Evolutionary conservation across 441 rosid genomes (phyloP), one percentile per base, ranked within the genome.

Genomic region (Euphorbia neoarborescens): DNA sequence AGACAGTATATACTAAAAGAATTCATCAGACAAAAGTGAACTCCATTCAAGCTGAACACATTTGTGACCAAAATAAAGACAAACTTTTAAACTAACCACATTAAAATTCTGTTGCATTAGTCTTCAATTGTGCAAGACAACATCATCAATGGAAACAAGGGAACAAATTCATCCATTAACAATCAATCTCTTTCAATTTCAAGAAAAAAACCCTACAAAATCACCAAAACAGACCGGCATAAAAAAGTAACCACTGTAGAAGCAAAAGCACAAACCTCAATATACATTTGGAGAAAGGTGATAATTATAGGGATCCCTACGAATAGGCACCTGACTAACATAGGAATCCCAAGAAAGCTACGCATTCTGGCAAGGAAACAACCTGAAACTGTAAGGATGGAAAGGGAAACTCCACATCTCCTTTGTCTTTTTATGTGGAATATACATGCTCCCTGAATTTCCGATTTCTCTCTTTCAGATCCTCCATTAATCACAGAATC

Each of bases 301-400:
- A 62, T 91, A 97, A 42, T 93, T 97, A 53, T 93, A 93, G 2
- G 98, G 97, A 75, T 93, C 98, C 82, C 98, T 84, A 0, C 98
- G 85, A 42, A 96, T 96, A 10, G 88, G 91, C 0, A 81, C 98
- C 81, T 93, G 96, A 80, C 97, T 91, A 71, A 93, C 91, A 89
- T 93, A 91, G 62, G 96, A 81, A 79, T 90, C 97, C 96, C 94
- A 85, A 56, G 86, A 85, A 32, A 91, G 91, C 82, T 93, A 97
- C 14, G 94, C 80, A n/a, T 93, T 91, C 75, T 93, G 96, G 48
- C 94, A 86, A 75, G 91, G 97, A 48, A 93, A 91, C 0, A 96
- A 91, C 97, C 96, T 89, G 68, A 91, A 91, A 4, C 98, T 97
- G 32, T 93, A 91, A 32, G 98, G 98, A n/a, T 97, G 90, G 48